These are phyloP conservation scores for Trichoderma reesei DNA, from an alignment of 495 filamentous ascomycete species.

Conservation along the genomic window DNA sequence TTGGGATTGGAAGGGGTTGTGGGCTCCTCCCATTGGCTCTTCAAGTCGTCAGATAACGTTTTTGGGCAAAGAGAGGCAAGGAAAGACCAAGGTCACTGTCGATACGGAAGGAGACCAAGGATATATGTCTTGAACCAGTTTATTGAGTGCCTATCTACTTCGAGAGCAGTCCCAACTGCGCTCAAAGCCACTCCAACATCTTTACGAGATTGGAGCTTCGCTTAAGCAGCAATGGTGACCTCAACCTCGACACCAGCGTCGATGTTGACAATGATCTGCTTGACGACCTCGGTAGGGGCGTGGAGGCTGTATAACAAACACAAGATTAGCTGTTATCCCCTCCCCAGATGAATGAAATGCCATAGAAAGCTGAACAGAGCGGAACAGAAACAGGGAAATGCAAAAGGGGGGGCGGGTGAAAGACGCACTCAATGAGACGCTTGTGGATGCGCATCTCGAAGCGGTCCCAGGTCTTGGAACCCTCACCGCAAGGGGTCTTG, in stretches of 20 bases:
- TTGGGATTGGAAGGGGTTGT: no score
- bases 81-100: neutral
- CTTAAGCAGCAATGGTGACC: conserved; percentile 97
- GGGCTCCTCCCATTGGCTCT: no score
- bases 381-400: no score
- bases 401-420: no score
- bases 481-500: conserved; percentile 94
- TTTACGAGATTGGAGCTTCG: neutral
- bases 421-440: conserved; percentile 84
- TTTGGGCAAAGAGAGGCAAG: neutral
- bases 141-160: neutral
- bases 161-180: neutral
- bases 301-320: conserved; percentile 52
- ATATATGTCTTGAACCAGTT: conserved; percentile 3
- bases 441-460: conserved; percentile 99
- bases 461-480: conserved; percentile 98
- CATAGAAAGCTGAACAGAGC: no score
- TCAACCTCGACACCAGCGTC: conserved; percentile 99
- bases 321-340: no score
- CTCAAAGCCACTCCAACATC: conserved; percentile 2
- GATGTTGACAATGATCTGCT: conserved; percentile 99
- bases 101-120: neutral
- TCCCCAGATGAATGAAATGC: no score
- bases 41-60: no score
- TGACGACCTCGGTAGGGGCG: conserved; percentile 97